Evolutionary conservation across 495 filamentous ascomycete genomes (phyloP).

Genomic region (Penicillium silybi): DNA sequence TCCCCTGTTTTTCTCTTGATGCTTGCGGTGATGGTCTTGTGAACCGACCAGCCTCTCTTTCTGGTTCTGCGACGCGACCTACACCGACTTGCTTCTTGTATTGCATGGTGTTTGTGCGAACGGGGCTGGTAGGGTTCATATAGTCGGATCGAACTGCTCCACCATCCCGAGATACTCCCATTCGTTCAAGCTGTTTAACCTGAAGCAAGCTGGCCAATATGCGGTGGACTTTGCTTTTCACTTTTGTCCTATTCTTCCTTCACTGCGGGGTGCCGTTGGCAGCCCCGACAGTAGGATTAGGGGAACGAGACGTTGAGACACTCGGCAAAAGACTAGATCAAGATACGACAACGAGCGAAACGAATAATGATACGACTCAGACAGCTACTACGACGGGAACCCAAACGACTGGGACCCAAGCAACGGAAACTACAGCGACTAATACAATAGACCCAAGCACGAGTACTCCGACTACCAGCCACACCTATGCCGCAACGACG

Average conservation of each 20-base stretch:
- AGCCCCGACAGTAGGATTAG: conserved; percentile 9
- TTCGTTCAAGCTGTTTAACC: not conserved
- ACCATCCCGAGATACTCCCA: not conserved
- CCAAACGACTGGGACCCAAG: conserved; percentile 4
- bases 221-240: conserved; percentile 16
- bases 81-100: not conserved
- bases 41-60: not conserved
- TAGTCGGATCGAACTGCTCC: not conserved
- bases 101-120: not conserved
- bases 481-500: conserved; percentile 11
- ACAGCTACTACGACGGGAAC: conserved; percentile 3
- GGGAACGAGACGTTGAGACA: conserved; percentile 3
- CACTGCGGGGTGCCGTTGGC: conserved; percentile 11
- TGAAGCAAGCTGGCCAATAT: conserved; percentile 7
- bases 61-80: not conserved
- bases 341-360: conserved; percentile 9
- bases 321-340: conserved; percentile 6
- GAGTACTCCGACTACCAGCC: conserved; percentile 11
- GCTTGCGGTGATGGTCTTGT: not conserved
- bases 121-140: not conserved
- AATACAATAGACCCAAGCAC: conserved; percentile 8
- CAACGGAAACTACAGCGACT: conserved; percentile 6
- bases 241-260: conserved; percentile 7
- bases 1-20: not conserved
- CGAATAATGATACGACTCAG: conserved; percentile 5